These are phyloP conservation scores for Wickerhamiella qilinensis DNA, from an alignment of 805 yeast genomes.

Conservation along the genomic window DNA sequence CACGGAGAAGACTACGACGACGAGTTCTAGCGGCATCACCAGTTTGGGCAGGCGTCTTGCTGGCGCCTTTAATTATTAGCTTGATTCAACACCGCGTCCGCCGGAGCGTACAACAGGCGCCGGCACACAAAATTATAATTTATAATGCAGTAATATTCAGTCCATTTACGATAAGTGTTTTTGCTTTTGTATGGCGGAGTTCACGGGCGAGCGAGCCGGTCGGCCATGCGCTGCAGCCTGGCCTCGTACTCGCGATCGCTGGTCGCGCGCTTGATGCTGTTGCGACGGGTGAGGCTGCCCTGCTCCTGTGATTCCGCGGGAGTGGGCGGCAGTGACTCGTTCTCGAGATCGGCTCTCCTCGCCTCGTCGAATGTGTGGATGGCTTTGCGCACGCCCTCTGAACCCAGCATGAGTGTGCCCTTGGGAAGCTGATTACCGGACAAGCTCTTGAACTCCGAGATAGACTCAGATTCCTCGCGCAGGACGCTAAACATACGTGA, in stretches of 20 bases:
- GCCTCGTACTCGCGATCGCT: constrained; percentile 6
- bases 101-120: not conserved
- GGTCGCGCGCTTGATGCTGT: constrained; percentile 11
- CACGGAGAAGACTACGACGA: not conserved
- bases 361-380: constrained; percentile 72
- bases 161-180: no score
- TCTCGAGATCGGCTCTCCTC: constrained; percentile 54
- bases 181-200: no score
- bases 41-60: no score
- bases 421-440: constrained; percentile 71
- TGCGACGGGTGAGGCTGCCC: constrained; percentile 31
- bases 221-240: constrained; percentile 4
- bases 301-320: constrained; percentile 35
- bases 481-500: constrained; percentile 81
- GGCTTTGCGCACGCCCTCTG: constrained; percentile 58
- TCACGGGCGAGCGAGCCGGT: constrained; percentile 2
- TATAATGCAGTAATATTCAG: no score
- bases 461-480: constrained; percentile 76
- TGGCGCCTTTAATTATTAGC: no score
- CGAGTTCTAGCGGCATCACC: no score
- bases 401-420: constrained; percentile 71
- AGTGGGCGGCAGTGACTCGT: constrained; percentile 82
- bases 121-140: not conserved
- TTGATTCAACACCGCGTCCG: not conserved
- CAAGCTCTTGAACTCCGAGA: constrained; percentile 56